phyloP scores from a whole-genome alignment of 1,284 basidiomycete genomes.

The Moesziomyces antarcticus region DNA sequence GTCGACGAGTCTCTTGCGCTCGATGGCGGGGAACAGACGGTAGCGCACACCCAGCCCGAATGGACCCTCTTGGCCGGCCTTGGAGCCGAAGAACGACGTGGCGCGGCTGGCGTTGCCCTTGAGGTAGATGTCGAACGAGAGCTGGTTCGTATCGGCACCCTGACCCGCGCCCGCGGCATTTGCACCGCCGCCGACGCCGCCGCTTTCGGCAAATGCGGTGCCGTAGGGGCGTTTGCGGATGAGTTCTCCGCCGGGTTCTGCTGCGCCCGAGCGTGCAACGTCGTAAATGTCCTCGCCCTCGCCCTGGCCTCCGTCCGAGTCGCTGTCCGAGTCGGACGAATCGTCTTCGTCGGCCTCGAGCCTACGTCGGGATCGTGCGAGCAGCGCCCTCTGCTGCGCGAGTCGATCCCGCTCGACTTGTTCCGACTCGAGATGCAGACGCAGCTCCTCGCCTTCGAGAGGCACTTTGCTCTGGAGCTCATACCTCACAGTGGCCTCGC shows the following conservation, averaged over 20 bases:
- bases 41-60: slow-evolving; percentile 80
- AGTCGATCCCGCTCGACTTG: slow-evolving; percentile 84
- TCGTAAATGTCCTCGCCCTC: slow-evolving; percentile 72
- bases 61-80: slow-evolving; percentile 38
- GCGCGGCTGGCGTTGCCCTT: slow-evolving; percentile 88
- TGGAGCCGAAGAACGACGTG: slow-evolving; percentile 80
- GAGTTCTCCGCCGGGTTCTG: slow-evolving; percentile 6
- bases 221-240: slow-evolving; percentile 34
- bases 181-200: slow-evolving; percentile 71
- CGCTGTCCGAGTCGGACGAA: slow-evolving; percentile 69
- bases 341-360: slow-evolving; percentile 79
- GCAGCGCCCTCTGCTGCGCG: slow-evolving; percentile 84
- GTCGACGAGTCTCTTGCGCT: slow-evolving; percentile 90
- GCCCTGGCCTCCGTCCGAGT: slow-evolving; percentile 72
- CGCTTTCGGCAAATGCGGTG: slow-evolving; percentile 23
- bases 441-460: slow-evolving; percentile 76
- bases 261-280: slow-evolving; percentile 17
- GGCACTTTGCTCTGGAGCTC: slow-evolving; percentile 87
- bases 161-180: slow-evolving; percentile 70
- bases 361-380: slow-evolving; percentile 81
- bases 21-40: slow-evolving; percentile 96
- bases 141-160: slow-evolving; percentile 72
- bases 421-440: slow-evolving; percentile 81
- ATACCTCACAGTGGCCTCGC: slow-evolving; percentile 31
- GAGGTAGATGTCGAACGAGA: slow-evolving; percentile 95